Base-by-base conservation (phyloP, 1,284 basidiomycete species). In the Rhodotorula sp. region DNA sequence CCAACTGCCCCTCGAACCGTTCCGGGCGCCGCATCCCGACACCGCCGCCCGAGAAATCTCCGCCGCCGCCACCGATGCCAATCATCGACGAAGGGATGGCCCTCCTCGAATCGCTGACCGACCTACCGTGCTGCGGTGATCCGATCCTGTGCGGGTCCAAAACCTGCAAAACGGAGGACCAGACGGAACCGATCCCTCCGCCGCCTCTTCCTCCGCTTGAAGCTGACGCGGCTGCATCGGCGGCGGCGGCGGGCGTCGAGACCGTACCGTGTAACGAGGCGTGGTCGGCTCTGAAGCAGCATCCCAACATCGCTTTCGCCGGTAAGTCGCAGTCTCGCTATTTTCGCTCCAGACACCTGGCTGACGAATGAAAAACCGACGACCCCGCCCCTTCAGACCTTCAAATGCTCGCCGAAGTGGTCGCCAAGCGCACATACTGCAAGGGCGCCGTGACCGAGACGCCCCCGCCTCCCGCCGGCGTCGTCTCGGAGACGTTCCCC, bases 331-430 rank as follows among this genome's bases (percentile, higher is more conserved):
- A 56, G 38, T 23, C 21, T 15, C 14, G 10, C 34, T 14, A 34
- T 34, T 34, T 34, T 28, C 28, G 28, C 28, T 3, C 28, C 28
- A 28, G 28, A 28, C 28, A 28, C 28, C 28, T 28, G 28, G 28
- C 28, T 43, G 38, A 43, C 38, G 10, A 14, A 14, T 14, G 10
- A 43, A 10, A 43, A 43, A 43, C 38, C 12, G 38, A 38, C 34
- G n/a, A 2, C 18, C 2, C 12, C 38, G 1, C 10, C 47, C 52
- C 50, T 8, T 66, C 78, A 60, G 78, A 80, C 65, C 69, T 80
- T n/a, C 74, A 77, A 57, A 70, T 80, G 70, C 71, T 80, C 48
- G 79, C 79, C 62, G 78, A 78, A 57, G 79, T 80, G 31, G 78
- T 80, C 31, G 76, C 76, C 52, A 77, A 76, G 58, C 69, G 76